Evolutionary conservation across 768 basidiomycete species (phyloP), one percentile per base, ranked within the genome.

Genomic region (Termitomyces sp.): DNA sequence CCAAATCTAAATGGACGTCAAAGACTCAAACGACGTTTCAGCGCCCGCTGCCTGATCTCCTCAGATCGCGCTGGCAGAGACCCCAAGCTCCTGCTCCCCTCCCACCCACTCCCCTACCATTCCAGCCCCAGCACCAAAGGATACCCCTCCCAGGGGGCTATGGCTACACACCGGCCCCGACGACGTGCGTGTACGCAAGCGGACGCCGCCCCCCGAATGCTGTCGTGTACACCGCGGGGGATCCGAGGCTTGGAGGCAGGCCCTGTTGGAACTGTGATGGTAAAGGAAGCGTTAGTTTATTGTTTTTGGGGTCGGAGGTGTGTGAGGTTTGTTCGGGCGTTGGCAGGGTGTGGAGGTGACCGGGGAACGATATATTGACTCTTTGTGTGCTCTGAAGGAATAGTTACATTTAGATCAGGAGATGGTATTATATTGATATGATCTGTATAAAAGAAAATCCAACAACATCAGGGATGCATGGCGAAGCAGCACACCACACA

Each of bases 191-290:
- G 25, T 25, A 25, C 25, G 1, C 25, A 25, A 25, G 25, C 25
- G 25, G 25, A 25, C 25, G 25, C 25, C 25, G 25, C 1, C 75
- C 75, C 1, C 80, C 78, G 0, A 71, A 79, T 17, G 71, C 83
- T 14, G 64, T 81, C 1, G 76, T 87, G 3, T 81, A 88, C 56
- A 62, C 62, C 0, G 82, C 91, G 0, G 91, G 91, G 2, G 91
- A 93, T 70, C 78, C 86, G 25, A 72, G 90, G 51, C 73, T 92
- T 9, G 91, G 91, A 3, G 91, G 92, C 0, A 65, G 73, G 48
- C 56, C 81, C 65, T 93, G 91, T 70, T 83, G 80, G 83, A 74
- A 79, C 29, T 93, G 91, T 68, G 73, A 76, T 38, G 92, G 92
- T 2, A 69, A 72, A 25, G 91, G 89, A 3, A 73, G 65, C 40